phyloP scores from a whole-genome alignment of 2,329 filamentous ascomycete genomes.

The Talaromyces piceae region DNA sequence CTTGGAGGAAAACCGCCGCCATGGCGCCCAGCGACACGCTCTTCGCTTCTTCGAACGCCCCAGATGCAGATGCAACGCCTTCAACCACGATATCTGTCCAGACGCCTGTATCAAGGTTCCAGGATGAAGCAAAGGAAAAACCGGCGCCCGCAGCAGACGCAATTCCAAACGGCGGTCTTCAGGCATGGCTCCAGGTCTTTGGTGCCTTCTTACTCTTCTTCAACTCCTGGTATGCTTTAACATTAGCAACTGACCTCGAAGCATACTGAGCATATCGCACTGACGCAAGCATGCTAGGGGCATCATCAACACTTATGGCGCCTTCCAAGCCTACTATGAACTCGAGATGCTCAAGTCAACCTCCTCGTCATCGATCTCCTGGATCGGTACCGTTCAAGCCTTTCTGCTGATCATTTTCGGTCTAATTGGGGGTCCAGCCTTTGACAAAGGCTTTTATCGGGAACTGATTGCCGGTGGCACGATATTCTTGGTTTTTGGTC shows the following conservation, averaged over 20 bases:
- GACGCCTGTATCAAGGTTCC: background rate
- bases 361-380: conserved; percentile 40
- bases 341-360: conserved; percentile 25
- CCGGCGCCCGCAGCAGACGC: conserved; percentile 10
- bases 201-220: conserved; percentile 22
- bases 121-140: conserved; percentile 1
- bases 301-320: conserved; percentile 41
- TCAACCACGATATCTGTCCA: background rate
- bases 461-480: conserved; percentile 36
- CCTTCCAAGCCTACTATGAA: conserved; percentile 44
- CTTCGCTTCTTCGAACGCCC: background rate
- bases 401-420: conserved; percentile 44
- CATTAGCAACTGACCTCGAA: too few relatives aligned
- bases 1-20: background rate
- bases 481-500: conserved; percentile 26
- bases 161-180: conserved; percentile 26
- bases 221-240: conserved; percentile 24
- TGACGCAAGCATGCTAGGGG: conserved; percentile 19
- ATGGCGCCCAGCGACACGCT: background rate
- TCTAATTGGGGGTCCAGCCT: conserved; percentile 42
- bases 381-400: conserved; percentile 41
- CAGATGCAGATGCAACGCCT: background rate
- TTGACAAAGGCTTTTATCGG: conserved; percentile 39
- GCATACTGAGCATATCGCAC: too few relatives aligned
- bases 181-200: conserved; percentile 25